Conservation (phyloP, 768 basidiomycete genomes). For the Hygrophorus pudorinus region DNA sequence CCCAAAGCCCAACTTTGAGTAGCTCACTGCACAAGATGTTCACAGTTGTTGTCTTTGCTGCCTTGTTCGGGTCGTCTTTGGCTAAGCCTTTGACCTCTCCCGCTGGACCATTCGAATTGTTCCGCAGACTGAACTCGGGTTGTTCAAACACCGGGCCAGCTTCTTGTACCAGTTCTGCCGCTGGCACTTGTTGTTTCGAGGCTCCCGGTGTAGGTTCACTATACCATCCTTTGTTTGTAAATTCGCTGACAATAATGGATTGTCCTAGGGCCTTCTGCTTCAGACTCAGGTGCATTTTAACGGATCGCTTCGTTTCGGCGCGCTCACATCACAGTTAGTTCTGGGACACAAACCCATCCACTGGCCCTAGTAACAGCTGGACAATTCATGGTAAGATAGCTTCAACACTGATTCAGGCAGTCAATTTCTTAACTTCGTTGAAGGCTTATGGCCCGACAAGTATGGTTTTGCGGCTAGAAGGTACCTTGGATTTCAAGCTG, state of each 20-base stretch:
- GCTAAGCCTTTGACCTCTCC: conserved; percentile 3
- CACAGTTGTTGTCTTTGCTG: too few relatives aligned
- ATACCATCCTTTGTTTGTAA: too few relatives aligned
- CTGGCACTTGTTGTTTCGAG: conserved; percentile 55
- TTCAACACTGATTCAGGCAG: background rate
- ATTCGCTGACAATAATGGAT: too few relatives aligned
- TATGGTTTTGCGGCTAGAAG: conserved; percentile 15
- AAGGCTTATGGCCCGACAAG: conserved; percentile 48
- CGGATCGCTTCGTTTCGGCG: too few relatives aligned
- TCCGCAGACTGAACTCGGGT: conserved; percentile 21
- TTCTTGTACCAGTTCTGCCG: conserved; percentile 46
- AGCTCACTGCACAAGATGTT: too few relatives aligned
- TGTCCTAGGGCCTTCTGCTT: too few relatives aligned
- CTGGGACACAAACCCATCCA: conserved; percentile 43
- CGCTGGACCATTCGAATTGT: conserved; percentile 14
- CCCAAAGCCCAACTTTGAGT: too few relatives aligned
- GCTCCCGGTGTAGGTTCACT: conserved; percentile 38
- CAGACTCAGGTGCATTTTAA: conserved; percentile 12
- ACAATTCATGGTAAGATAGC: conserved; percentile 41
- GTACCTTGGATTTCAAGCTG: background rate
- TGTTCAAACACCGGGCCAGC: conserved; percentile 38
- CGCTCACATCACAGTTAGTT: conserved; percentile 23
- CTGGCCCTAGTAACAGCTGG: conserved; percentile 46
- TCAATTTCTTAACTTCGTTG: conserved; percentile 3
- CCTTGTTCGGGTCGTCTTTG: too few relatives aligned